Percentiles rank a stretch among this genome's conserved stretches.
Conservation (phyloP, 305 asterid species). For the Plantago coronopus region DNA sequence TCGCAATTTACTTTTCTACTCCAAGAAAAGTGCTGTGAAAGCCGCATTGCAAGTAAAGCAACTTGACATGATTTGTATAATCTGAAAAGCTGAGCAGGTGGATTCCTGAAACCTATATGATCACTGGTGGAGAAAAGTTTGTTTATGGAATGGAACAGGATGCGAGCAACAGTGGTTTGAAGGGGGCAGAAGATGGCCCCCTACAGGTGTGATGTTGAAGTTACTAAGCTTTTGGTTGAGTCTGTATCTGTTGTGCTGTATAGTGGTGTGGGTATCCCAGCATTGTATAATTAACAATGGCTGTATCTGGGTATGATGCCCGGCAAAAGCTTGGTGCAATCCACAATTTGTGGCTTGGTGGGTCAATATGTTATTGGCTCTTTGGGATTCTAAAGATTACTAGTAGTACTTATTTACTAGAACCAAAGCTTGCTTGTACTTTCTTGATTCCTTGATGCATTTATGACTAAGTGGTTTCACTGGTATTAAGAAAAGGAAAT, state of each 20-base stretch:
- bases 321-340: conserved; percentile 18
- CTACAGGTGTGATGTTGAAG: conserved; percentile 13
- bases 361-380: conserved; percentile 23
- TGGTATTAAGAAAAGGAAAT: too few species aligned
- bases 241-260: conserved; percentile 18
- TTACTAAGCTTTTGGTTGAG: conserved; percentile 15
- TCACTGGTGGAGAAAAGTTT: not conserved
- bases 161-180: conserved; percentile 33
- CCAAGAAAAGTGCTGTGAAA: too few species aligned
- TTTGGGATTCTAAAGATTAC: conserved; percentile 22
- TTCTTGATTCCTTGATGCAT: not conserved
- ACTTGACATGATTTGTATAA: too few species aligned
- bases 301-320: conserved; percentile 22
- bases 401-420: not conserved
- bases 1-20: too few species aligned
- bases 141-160: conserved; percentile 18
- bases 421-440: conserved; percentile 15
- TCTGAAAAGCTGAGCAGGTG: too few species aligned
- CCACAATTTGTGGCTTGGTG: conserved; percentile 36
- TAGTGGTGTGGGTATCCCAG: conserved; percentile 19
- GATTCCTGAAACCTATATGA: too few species aligned
- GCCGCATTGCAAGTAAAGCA: too few species aligned
- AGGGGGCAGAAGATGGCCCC: conserved; percentile 19
- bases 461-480: too few species aligned
- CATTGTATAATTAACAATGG: conserved; percentile 22